Conservation (phyloP, 805 yeast genomes). For the Clavispora santaluciae region DNA sequence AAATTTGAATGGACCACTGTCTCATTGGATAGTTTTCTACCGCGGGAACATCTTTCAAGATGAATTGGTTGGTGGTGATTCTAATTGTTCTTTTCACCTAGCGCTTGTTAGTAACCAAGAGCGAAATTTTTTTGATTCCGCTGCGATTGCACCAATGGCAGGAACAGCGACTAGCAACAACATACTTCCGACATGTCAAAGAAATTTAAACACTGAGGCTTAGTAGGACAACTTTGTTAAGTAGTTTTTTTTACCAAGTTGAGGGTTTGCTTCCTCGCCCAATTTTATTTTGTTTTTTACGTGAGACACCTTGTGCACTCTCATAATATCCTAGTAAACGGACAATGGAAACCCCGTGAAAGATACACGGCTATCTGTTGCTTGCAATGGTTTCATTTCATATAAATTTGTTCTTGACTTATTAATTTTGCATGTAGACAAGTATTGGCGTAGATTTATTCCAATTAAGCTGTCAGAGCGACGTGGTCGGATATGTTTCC, state of each 20-base stretch:
- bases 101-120: constrained; percentile 8
- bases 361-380: no score
- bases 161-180: background rate
- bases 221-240: background rate
- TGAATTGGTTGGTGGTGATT: constrained; percentile 79
- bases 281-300: background rate
- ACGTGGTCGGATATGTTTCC: no score
- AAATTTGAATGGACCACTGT: constrained; percentile 80
- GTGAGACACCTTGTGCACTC: constrained; percentile 1
- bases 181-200: constrained; percentile 20
- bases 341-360: no score
- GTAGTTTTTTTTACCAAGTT: background rate
- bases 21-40: constrained; percentile 94
- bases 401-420: no score
- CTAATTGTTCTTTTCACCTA: constrained; percentile 81
- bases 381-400: no score
- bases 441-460: no score
- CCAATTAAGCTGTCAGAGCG: no score
- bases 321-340: background rate
- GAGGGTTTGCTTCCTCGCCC: background rate
- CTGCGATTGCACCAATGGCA: background rate
- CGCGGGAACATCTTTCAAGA: constrained; percentile 74
- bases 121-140: no score
- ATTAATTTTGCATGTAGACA: no score
- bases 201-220: background rate